Percentiles rank a stretch among this genome's conserved stretches.
Conservation (phyloP, 192 early-diverging fungal genomes). For the Phlyctochytrium planicorne region DNA sequence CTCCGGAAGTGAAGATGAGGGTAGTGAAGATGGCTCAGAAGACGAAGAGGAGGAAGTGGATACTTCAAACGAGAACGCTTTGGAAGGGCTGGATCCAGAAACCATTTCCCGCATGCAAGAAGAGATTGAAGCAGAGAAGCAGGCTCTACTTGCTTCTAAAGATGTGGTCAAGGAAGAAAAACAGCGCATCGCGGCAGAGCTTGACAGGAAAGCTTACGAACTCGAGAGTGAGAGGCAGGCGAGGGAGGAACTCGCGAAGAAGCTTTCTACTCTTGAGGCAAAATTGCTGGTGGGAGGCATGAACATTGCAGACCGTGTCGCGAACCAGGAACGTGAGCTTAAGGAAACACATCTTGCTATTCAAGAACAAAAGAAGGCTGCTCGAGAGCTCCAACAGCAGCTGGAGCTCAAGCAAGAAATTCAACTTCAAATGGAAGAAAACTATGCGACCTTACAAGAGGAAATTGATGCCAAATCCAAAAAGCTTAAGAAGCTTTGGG, state of each 20-base stretch:
- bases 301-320: slow-evolving; percentile 53
- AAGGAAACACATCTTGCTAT: slow-evolving; percentile 42
- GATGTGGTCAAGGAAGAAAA: slow-evolving; percentile 59
- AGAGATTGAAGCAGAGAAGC: slow-evolving; percentile 57
- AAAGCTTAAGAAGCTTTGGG: slow-evolving; percentile 62
- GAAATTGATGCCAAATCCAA: slow-evolving; percentile 65
- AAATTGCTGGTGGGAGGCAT: slow-evolving; percentile 62
- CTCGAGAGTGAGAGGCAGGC: slow-evolving; percentile 51
- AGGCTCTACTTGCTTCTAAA: slow-evolving; percentile 50
- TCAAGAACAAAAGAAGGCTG: slow-evolving; percentile 42
- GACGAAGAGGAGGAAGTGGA: slow-evolving; percentile 26
- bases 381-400: slow-evolving; percentile 48
- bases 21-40: slow-evolving; percentile 21
- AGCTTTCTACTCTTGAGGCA: slow-evolving; percentile 50
- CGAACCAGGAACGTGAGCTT: slow-evolving; percentile 51
- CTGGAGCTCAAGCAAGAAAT: slow-evolving; percentile 56
- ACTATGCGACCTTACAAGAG: slow-evolving; percentile 61
- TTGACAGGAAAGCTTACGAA: slow-evolving; percentile 49
- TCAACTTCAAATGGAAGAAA: slow-evolving; percentile 59
- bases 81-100: slow-evolving; percentile 48
- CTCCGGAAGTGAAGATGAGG: slow-evolving; percentile 17
- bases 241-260: slow-evolving; percentile 40
- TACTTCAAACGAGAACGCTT: slow-evolving; percentile 29
- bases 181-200: slow-evolving; percentile 50
- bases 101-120: slow-evolving; percentile 50